Evolutionary conservation across 2,329 filamentous ascomycete species (phyloP), one percentile per base, ranked within the genome.

Genomic region (Endocalyx cinctus): DNA sequence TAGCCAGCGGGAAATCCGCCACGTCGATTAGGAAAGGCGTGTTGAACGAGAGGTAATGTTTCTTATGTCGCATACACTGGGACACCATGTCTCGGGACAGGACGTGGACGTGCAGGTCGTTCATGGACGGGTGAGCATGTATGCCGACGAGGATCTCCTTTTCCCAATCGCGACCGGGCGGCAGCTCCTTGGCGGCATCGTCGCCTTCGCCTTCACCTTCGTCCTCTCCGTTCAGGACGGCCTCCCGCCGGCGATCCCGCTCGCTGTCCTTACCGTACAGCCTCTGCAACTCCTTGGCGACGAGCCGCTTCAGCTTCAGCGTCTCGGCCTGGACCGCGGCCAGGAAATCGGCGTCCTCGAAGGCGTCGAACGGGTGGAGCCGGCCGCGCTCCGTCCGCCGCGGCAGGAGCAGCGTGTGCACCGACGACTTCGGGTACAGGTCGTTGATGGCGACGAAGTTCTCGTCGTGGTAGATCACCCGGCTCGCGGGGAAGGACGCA

Each of bases 1-100:
- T 42, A 0, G 70, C 67, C 18, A 97, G 63, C 5, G 92, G 90
- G 31, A 96, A 90, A 39, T 89, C 84, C 15, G 79, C 79, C 17
- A 97, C 52, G 12, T 73, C 69, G 10, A 97, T 75, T 15, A 98
- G 76, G 57, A 97, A 98, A 4, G 76, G 74, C 33, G 89, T 94
- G 19, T 77, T 79, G 62, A 97, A 97, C 43, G 84, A 92, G 54
- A 92, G 87, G 63, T 96, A 97, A 62, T 97, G 92, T 57, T 88
- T 90, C 43, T 79, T 72, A 54, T 90, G 80, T 62, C 82, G 86
- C 59, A 96, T 46, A 28, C 71, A 72, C 10, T 75, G 71, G 23
- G 82, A 87, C 48, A 78, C 71, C 70, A 86, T 82, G 56, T 98
- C 92, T 13, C 77, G 69, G 25, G 84, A 87, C 37, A 97, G 63